These are phyloP conservation scores for Jaltomata sinuosa DNA, from an alignment of 257 asterid species.

Conservation along the genomic window DNA sequence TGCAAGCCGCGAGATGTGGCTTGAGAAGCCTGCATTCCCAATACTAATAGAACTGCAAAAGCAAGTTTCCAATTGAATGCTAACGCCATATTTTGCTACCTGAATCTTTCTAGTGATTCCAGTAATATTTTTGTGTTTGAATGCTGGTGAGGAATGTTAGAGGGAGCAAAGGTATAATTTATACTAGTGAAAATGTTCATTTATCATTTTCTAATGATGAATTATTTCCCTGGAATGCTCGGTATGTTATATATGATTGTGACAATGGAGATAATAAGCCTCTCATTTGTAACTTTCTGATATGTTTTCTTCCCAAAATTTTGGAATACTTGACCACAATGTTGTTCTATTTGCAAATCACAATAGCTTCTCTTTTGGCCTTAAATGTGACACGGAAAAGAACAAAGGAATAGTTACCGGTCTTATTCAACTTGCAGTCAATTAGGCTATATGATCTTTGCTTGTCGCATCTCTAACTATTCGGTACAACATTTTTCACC, in stretches of 20 bases:
- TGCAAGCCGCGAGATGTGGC: neutral
- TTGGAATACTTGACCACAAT: neutral
- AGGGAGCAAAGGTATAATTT: neutral
- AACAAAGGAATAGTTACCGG: too few relatives aligned
- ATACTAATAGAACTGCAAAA: neutral
- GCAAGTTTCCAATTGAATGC: neutral
- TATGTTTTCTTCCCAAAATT: neutral
- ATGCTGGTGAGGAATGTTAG: neutral
- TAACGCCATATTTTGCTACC: neutral
- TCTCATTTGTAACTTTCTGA: neutral
- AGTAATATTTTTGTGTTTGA: neutral
- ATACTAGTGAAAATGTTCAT: neutral
- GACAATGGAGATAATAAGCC: neutral
- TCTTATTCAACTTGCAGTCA: too few relatives aligned
- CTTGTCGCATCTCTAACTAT: too few relatives aligned
- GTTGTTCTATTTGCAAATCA: neutral
- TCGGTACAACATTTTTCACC: neutral
- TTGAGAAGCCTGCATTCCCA: neutral
- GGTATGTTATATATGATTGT: neutral
- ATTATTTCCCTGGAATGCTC: neutral
- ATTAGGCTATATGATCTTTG: too few relatives aligned
- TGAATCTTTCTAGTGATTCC: neutral
- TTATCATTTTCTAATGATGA: neutral
- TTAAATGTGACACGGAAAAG: neutral
- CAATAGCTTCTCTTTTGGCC: neutral